Evolutionary conservation across 2,329 filamentous ascomycete genomes (phyloP), one percentile per base, ranked within the genome.

Genomic region (Cercospora zeina): DNA sequence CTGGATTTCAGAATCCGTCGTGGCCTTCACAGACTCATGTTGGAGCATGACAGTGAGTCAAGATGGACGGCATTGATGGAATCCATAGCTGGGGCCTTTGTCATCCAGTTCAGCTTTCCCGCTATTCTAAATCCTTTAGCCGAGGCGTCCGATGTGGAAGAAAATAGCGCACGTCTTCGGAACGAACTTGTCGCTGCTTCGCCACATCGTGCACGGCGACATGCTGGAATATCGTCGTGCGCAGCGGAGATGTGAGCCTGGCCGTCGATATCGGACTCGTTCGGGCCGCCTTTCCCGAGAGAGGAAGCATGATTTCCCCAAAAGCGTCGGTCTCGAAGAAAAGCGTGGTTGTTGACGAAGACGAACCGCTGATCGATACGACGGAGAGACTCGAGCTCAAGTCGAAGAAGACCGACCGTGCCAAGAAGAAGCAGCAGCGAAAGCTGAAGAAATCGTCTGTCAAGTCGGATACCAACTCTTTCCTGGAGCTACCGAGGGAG

Each of bases 371-470:
- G 11, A 75, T 82, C 30, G 81, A 82, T 63, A 77, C 76, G n/a
- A 85, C 83, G 2, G 78, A 77, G 53, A 72, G 76, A 1, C 74
- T 85, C 13, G 70, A 76, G 0, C 75, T 83, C 24, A 78, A 73
- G 53, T 85, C 82, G 7, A 85, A 84, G 69, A 80, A 81, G 58
- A 84, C 80, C 5, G 78, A 81, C 67, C 79, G 83, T 33, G 72
- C 68, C 16, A 74, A 75, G 64, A 81, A 77, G 67, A 79, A 77
- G 65, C 69, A 65, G 27, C 55, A 65, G 37, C 60, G 74, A 75
- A 50, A 45, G 21, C 33, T 65, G 55, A 61, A 74, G 67, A 77
- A 74, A 62, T 69, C 68, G 4, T 68, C 68, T 2, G 70, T 71
- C 33, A 72, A 66, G 16, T 73, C 76, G 31, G 71, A 71, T 57